A percentile compares a stretch with the other conserved stretches of the same genome.
phyloP scores from a whole-genome alignment of 306 rosid species.

The Fragaria iinumae region DNA sequence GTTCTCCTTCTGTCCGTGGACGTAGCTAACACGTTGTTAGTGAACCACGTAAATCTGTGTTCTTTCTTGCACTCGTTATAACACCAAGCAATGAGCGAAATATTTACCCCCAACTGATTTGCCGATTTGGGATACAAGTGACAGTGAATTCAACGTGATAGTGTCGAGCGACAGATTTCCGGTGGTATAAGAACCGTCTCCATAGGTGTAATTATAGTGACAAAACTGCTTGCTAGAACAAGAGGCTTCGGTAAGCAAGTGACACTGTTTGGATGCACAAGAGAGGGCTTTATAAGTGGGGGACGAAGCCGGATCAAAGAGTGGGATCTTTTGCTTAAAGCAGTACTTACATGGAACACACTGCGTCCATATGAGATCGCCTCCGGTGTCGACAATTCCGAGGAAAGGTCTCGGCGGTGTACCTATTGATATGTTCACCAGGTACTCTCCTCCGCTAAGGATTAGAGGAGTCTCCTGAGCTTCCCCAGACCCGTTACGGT shows the following conservation, averaged over 20 bases:
- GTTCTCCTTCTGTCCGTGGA: no score
- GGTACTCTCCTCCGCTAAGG: background rate
- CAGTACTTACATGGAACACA: background rate
- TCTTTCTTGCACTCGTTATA: no score
- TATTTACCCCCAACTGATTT: background rate
- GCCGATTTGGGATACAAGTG: slow-evolving; percentile 13
- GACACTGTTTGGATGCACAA: background rate
- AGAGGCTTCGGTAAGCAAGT: background rate
- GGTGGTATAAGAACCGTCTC: slow-evolving; percentile 1
- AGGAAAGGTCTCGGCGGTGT: background rate
- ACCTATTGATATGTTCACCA: slow-evolving; percentile 9
- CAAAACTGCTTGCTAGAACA: background rate
- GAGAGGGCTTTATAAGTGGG: slow-evolving; percentile 3
- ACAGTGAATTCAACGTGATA: background rate
- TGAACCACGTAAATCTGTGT: no score
- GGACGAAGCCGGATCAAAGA: background rate
- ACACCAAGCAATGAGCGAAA: slow-evolving; percentile 24
- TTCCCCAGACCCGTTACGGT: background rate
- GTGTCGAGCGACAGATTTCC: background rate
- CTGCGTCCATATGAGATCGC: slow-evolving; percentile 4
- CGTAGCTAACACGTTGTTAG: no score
- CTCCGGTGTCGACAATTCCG: background rate
- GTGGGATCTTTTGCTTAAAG: background rate
- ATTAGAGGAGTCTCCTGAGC: background rate
- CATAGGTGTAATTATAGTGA: slow-evolving; percentile 3